A percentile compares a stretch with the other conserved stretches of the same genome.
These are phyloP conservation scores for Diaporthe ilicicola DNA, from an alignment of 2,329 filamentous ascomycete genomes.

Conservation along the genomic window DNA sequence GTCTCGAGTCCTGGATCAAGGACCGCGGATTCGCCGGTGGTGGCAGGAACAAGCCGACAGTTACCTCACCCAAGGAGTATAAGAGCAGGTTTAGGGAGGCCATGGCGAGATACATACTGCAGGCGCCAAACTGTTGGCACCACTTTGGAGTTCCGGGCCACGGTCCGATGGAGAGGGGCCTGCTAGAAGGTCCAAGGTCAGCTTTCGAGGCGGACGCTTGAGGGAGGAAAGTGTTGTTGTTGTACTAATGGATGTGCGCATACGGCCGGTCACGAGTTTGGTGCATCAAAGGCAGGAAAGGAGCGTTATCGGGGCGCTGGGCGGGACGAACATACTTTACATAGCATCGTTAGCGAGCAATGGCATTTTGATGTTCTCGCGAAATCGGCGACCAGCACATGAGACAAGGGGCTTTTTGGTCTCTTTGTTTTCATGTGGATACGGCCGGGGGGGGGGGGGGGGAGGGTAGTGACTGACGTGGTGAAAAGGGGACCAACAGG, in stretches of 20 bases:
- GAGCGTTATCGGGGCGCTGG: not conserved
- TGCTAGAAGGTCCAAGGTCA: slow-evolving; percentile 14
- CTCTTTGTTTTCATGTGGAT: not conserved
- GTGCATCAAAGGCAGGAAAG: not conserved
- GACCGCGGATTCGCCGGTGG: slow-evolving; percentile 85
- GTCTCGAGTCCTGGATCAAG: slow-evolving; percentile 99
- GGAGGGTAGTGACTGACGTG: too few species aligned
- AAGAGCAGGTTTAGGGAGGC: slow-evolving; percentile 95
- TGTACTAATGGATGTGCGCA: not conserved
- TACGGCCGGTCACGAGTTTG: not conserved
- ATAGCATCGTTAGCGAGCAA: slow-evolving; percentile 14
- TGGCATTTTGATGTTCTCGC: not conserved
- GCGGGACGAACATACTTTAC: not conserved
- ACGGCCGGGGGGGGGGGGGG: too few species aligned
- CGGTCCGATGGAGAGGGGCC: slow-evolving; percentile 37
- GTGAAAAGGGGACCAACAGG: not conserved
- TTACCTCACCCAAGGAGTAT: slow-evolving; percentile 97
- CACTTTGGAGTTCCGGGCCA: slow-evolving; percentile 60
- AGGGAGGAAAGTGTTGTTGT: not conserved
- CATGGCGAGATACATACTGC: slow-evolving; percentile 85
- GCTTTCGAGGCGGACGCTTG: slow-evolving; percentile 9
- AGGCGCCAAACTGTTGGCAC: slow-evolving; percentile 80
- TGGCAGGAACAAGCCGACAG: slow-evolving; percentile 85
- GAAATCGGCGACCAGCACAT: not conserved
- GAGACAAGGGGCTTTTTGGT: not conserved